Evolutionary conservation across 2,329 filamentous ascomycete genomes (phyloP).

Genomic region (Ophiostoma australiae): DNA sequence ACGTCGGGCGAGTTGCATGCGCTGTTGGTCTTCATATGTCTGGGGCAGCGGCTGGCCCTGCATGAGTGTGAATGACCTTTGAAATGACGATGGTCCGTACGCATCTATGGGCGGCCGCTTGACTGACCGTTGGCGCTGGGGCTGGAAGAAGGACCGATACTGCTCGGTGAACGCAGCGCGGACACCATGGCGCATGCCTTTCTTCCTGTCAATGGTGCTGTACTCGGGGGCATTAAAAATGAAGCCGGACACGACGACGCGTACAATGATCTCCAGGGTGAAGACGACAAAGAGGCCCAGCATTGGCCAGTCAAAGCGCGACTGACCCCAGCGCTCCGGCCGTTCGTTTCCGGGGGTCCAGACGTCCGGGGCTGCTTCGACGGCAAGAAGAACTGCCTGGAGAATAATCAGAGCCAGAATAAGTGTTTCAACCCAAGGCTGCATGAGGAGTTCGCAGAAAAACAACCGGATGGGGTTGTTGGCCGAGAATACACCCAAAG

Average conservation of each 20-base stretch:
- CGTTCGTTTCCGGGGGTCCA: conserved; percentile 57
- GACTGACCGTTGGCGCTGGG: conserved; percentile 66
- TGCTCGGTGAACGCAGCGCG: conserved; percentile 70
- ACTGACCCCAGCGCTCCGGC: conserved; percentile 60
- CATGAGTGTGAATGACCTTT: conserved; percentile 74
- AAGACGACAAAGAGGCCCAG: conserved; percentile 83
- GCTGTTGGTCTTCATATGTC: conserved; percentile 71
- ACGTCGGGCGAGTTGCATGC: conserved; percentile 78
- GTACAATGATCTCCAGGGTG: conserved; percentile 75
- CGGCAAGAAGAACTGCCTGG: conserved; percentile 79
- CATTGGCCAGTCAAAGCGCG: conserved; percentile 71
- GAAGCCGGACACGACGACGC: conserved; percentile 89
- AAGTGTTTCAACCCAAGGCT: conserved; percentile 78
- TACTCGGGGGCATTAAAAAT: conserved; percentile 87
- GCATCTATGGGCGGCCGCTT: conserved; percentile 45
- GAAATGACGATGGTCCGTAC: conserved; percentile 58
- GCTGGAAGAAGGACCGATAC: conserved; percentile 73
- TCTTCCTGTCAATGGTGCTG: conserved; percentile 77
- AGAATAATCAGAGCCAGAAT: conserved; percentile 83
- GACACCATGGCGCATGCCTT: conserved; percentile 68
- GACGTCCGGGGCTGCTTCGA: conserved; percentile 73
- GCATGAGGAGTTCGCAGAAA: conserved; percentile 78
- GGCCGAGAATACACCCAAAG: conserved; percentile 76
- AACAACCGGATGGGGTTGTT: conserved; percentile 67
- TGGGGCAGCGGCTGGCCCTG: conserved; percentile 55